Evolutionary conservation across 2,329 filamentous ascomycete genomes (phyloP).

Genomic region (Mycosphaerella sp.): DNA sequence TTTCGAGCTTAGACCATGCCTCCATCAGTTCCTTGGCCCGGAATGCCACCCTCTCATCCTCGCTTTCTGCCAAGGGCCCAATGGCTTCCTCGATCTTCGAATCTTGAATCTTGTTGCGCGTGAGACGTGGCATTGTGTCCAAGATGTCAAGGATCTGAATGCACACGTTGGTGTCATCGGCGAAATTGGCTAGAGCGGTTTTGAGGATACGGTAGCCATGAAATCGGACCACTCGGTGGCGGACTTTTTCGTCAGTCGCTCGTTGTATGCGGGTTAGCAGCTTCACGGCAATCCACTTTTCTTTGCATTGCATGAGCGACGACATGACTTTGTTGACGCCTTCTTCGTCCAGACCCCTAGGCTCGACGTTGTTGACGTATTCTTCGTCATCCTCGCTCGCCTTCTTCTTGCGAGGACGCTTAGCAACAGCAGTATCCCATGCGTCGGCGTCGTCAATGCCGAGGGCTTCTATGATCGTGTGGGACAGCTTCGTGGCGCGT

Average conservation of each 20-base stretch:
- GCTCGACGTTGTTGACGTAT: constrained; percentile 83
- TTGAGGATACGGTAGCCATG: constrained; percentile 96
- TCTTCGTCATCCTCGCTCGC: constrained; percentile 86
- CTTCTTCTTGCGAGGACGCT: constrained; percentile 90
- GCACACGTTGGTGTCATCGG: constrained; percentile 82
- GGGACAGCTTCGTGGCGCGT: constrained; percentile 82
- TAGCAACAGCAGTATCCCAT: constrained; percentile 85
- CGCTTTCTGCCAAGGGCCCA: constrained; percentile 60
- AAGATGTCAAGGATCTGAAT: constrained; percentile 86
- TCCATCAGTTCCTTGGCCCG: constrained; percentile 67
- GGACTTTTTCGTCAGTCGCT: constrained; percentile 78
- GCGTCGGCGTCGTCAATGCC: constrained; percentile 88
- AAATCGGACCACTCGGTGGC: constrained; percentile 86
- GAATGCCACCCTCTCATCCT: constrained; percentile 59
- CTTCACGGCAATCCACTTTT: constrained; percentile 99
- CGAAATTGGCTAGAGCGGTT: constrained; percentile 75
- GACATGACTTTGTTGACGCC: constrained; percentile 94
- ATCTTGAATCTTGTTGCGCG: constrained; percentile 93
- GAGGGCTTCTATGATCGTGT: constrained; percentile 85
- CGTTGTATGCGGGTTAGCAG: constrained; percentile 80
- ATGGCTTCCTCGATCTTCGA: constrained; percentile 88
- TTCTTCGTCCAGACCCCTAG: constrained; percentile 69
- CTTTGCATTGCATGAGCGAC: constrained; percentile 92
- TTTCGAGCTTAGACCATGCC: constrained; percentile 81
- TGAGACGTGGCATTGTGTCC: constrained; percentile 79